Percentiles rank a stretch among this genome's conserved stretches.
Evolutionary conservation across 768 basidiomycete species (phyloP).

Genomic region (Trametes coccinea): DNA sequence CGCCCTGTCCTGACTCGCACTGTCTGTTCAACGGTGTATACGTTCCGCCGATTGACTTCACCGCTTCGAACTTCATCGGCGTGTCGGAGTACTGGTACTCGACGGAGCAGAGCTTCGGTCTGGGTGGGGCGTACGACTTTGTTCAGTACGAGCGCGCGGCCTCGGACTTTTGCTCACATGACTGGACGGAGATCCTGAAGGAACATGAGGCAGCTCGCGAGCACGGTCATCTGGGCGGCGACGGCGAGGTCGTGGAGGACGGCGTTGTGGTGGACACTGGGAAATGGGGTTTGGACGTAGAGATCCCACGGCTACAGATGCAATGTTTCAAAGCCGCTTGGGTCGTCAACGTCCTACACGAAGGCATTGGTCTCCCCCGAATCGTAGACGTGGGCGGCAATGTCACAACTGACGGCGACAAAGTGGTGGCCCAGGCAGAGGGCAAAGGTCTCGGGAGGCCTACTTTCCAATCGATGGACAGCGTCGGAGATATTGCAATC

Average conservation of each 20-base stretch:
- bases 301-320: slow-evolving; percentile 86
- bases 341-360: slow-evolving; percentile 94
- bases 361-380: slow-evolving; percentile 93
- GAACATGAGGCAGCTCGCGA: slow-evolving; percentile 59
- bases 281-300: slow-evolving; percentile 73
- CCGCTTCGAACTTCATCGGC: slow-evolving; percentile 91
- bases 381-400: slow-evolving; percentile 87
- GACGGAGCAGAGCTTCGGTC: slow-evolving; percentile 92
- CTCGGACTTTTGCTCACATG: slow-evolving; percentile 73
- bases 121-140: slow-evolving; percentile 95
- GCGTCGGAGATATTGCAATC: slow-evolving; percentile 91
- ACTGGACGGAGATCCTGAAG: slow-evolving; percentile 75
- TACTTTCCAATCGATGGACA: slow-evolving; percentile 90
- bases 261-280: slow-evolving; percentile 65
- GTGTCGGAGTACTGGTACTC: slow-evolving; percentile 99
- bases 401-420: slow-evolving; percentile 62
- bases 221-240: slow-evolving; percentile 47
- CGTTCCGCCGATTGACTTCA: slow-evolving; percentile 93
- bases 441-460: slow-evolving; percentile 82
- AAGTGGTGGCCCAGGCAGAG: slow-evolving; percentile 73
- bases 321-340: slow-evolving; percentile 99
- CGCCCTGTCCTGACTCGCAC: slow-evolving; percentile 78
- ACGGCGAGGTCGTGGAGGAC: slow-evolving; percentile 62
- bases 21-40: slow-evolving; percentile 95
- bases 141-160: slow-evolving; percentile 96